Base-by-base conservation (phyloP, 1,139 yeast genomes). In the Yamadazyma siamensis region DNA sequence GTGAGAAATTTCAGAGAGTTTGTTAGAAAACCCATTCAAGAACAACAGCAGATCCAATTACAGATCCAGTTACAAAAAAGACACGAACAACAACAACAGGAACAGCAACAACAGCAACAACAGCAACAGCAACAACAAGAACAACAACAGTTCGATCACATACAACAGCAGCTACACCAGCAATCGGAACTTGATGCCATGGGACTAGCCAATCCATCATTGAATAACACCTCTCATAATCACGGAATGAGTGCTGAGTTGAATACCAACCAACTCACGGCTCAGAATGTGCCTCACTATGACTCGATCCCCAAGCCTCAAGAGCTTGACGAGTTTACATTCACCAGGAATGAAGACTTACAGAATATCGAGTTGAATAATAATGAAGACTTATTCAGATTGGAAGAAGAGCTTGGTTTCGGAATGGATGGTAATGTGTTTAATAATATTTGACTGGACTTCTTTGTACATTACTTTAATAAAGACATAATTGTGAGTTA, bases 1-100 rank as follows among this genome's bases (percentile, higher is more conserved):
- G 97, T 91, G 3, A 70, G 71, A 34, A 63, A 72, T 15, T 89
- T 91, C 54, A 72, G 97, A 44, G 86, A 77, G 26, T 78, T 80
- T 60, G 96, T 89, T 8, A 62, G 94, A 49, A 76, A 74, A 49
- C 94, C 95, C 4, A 60, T 78, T 27, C 81, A 77, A 29, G 86
- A 79, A 39, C 85, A 80, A 45, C 78, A 75, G 38, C 67, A 61
- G 39, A 62, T 66, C 12, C 73, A 65, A 40, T 46, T 63, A 25
- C 66, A 64, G 40, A 34, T 55, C 23, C 73, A 65, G 36, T 34
- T 54, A 24, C 61, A 60, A 34, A 59, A 59, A 38, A 56, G 52
- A 21, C 61, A 57, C 31, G 49, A 50, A 32, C 59, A 56, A 28
- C 54, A 55, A 36, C 44, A 45, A 23, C 42, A 45, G 24, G 79